These are phyloP conservation scores for Holtermanniella nyarrowii DNA, from an alignment of 768 basidiomycete genomes.

Conservation along the genomic window DNA sequence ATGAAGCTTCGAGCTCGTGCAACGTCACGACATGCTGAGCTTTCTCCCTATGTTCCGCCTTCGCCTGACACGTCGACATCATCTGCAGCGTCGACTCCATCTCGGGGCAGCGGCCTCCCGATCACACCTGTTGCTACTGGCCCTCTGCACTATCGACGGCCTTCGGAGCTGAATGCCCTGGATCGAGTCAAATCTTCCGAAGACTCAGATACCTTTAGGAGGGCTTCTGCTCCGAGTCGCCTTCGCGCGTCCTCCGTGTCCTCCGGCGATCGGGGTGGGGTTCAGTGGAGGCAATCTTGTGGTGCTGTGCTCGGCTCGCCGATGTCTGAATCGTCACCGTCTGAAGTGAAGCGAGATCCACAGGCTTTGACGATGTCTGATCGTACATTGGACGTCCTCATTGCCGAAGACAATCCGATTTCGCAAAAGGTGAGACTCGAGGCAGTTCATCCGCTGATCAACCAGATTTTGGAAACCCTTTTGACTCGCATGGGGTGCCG, in stretches of 20 bases:
- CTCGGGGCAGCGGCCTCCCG: slow-evolving; percentile 58
- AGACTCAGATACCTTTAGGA: slow-evolving; percentile 51
- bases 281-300: slow-evolving; percentile 32
- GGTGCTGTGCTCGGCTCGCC: too few species aligned
- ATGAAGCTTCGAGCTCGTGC: slow-evolving; percentile 37
- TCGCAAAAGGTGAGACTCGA: slow-evolving; percentile 56
- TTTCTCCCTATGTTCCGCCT: slow-evolving; percentile 52
- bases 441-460: slow-evolving; percentile 1
- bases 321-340: not conserved
- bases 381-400: slow-evolving; percentile 79
- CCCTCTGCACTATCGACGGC: slow-evolving; percentile 52
- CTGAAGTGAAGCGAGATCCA: not conserved
- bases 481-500: slow-evolving; percentile 89
- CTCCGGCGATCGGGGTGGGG: slow-evolving; percentile 23
- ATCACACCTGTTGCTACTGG: slow-evolving; percentile 55
- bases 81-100: slow-evolving; percentile 80
- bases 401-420: slow-evolving; percentile 97
- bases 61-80: slow-evolving; percentile 87
- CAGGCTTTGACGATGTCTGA: slow-evolving; percentile 45
- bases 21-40: slow-evolving; percentile 15
- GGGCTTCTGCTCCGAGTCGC: slow-evolving; percentile 60
- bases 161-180: slow-evolving; percentile 74
- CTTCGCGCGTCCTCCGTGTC: slow-evolving; percentile 21
- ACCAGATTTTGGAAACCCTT: slow-evolving; percentile 79
- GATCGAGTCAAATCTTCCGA: slow-evolving; percentile 80